phyloP scores from a whole-genome alignment of 192 early-diverging fungal species.

The Spinellus fusiger region DNA sequence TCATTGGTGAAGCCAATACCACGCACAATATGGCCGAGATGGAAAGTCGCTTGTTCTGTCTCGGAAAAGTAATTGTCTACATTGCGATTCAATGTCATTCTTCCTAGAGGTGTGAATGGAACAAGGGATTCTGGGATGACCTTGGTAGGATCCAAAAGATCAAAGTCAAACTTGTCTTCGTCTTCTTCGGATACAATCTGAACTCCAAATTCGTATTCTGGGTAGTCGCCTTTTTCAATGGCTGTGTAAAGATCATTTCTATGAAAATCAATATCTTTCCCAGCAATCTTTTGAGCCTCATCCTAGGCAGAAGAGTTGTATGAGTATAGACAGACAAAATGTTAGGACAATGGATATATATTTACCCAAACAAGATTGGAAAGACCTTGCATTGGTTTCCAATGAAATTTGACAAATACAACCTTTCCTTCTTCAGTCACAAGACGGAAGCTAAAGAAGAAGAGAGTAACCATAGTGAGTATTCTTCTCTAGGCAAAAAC shows the following conservation, averaged over 20 bases:
- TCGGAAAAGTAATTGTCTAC: conserved; percentile 44
- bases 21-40: conserved; percentile 30
- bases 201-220: conserved; percentile 37
- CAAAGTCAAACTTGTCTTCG: conserved; percentile 31
- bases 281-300: conserved; percentile 34
- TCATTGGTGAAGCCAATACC: conserved; percentile 41
- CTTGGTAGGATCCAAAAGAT: conserved; percentile 43
- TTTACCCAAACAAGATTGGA: conserved; percentile 16
- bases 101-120: conserved; percentile 31
- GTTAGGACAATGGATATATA: background rate
- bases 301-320: conserved; percentile 17
- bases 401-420: conserved; percentile 43
- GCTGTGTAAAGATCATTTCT: conserved; percentile 33
- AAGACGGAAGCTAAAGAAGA: conserved; percentile 19
- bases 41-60: conserved; percentile 41
- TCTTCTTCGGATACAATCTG: conserved; percentile 32
- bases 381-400: conserved; percentile 33
- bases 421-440: conserved; percentile 36
- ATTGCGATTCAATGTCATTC: conserved; percentile 38
- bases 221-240: conserved; percentile 32
- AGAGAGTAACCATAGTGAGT: background rate
- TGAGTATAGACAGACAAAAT: background rate
- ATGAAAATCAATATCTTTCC: conserved; percentile 39
- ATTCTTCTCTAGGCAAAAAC: too few species aligned
- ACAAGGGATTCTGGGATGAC: conserved; percentile 37